Evolutionary conservation across 768 basidiomycete genomes (phyloP), one percentile per base, ranked within the genome.

Genomic region (Termitomyces sp.): DNA sequence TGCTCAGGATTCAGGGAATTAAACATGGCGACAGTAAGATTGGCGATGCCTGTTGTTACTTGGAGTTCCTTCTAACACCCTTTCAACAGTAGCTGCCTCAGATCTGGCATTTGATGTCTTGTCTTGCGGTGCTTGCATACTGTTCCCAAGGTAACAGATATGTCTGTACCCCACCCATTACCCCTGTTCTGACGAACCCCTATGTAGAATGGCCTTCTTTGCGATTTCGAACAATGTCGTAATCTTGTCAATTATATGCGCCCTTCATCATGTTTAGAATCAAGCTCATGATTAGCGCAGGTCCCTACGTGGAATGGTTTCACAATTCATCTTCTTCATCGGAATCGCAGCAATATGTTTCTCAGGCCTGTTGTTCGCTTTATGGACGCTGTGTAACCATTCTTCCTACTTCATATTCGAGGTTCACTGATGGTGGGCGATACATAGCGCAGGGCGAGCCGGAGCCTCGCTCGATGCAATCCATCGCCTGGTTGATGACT

Each of bases 401-500:
- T 21, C 41, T 48, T 40, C 2, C 3, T 34, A 19, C 8, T 31
- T 11, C 29, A 3, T 31, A 12, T 43, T 41, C 1, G 17, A 48
- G 56, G 27, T 23, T 52, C 16, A 19, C 31, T 43, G 10, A 50
- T 42, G 17, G 32, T 9, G n/a, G 14, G 21, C 3, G 16, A n/a
- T 41, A 32, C n/a, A 19, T 55, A 54, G 41, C 59, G 44, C 62
- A 74, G 72, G 72, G 7, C 66, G 69, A 56, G 67, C 38, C 51
- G 16, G 55, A 49, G 17, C 53, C 56, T 1, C 68, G 75, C 72
- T 68, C 75, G 16, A 50, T 77, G 43, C 82, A 77, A 60, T 70
- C 77, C 12, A 92, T 92, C 49, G 82, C 87, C 0, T 94, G 91
- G 91, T 71, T 93, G 10, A 87, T 93, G 86, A 80, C 89, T 2